Conservation (phyloP, 192 early-diverging fungal genomes). For the Backusella mclennaniae region DNA sequence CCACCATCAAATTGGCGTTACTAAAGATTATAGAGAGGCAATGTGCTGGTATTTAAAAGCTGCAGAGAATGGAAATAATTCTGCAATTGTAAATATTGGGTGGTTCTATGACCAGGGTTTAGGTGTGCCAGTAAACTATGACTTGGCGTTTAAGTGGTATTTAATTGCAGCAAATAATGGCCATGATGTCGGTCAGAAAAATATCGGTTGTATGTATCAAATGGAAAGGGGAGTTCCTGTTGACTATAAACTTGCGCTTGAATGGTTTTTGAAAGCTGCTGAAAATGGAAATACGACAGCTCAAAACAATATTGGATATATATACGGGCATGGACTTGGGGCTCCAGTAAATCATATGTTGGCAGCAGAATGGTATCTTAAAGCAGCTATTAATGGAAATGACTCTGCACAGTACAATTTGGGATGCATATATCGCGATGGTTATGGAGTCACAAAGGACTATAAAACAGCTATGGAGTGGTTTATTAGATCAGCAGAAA, state of each 20-base stretch:
- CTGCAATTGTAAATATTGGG: constrained; percentile 63
- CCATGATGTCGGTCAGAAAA: constrained; percentile 50
- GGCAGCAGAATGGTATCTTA: constrained; percentile 29
- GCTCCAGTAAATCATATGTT: constrained; percentile 9
- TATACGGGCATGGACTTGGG: constrained; percentile 73
- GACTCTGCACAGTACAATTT: constrained; percentile 53
- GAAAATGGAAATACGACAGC: constrained; percentile 74
- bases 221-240: neutral
- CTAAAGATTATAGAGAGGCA: constrained; percentile 45
- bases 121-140: constrained; percentile 41
- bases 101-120: constrained; percentile 79
- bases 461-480: neutral
- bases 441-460: neutral
- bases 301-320: constrained; percentile 79
- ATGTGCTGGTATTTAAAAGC: constrained; percentile 53
- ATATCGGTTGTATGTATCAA: neutral
- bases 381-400: constrained; percentile 38
- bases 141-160: neutral
- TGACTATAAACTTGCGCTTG: constrained; percentile 54
- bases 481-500: neutral
- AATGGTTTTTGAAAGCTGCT: constrained; percentile 66
- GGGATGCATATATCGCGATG: neutral
- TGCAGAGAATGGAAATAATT: constrained; percentile 52
- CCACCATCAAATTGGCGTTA: constrained; percentile 55
- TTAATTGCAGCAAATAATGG: constrained; percentile 47